Conservation (phyloP, 176 grass and related monocot genomes). For the Carex pumila region DNA sequence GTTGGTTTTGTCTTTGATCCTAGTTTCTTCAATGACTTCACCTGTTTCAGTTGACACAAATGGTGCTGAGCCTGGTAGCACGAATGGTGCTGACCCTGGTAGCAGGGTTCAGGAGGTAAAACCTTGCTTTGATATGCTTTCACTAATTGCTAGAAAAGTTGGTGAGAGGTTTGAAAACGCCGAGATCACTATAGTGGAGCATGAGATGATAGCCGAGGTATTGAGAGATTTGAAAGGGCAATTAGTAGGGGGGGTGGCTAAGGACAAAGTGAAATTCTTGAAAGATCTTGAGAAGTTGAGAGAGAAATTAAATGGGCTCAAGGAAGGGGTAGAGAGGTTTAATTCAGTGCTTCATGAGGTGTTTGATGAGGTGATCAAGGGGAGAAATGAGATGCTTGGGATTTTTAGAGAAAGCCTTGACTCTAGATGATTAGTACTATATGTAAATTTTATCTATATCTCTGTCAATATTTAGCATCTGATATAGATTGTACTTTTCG, state of each 20-base stretch:
- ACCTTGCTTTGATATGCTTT: slow-evolving; percentile 57
- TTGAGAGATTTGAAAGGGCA: slow-evolving; percentile 36
- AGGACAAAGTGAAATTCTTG: slow-evolving; percentile 23
- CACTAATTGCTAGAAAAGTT: slow-evolving; percentile 22
- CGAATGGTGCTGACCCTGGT: background rate
- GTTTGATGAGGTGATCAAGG: slow-evolving; percentile 81
- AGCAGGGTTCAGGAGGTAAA: slow-evolving; percentile 34
- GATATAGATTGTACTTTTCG: slow-evolving; percentile 21
- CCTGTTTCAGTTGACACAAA: slow-evolving; percentile 16
- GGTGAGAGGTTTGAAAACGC: slow-evolving; percentile 29
- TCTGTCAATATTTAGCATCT: slow-evolving; percentile 17
- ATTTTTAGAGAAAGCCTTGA: slow-evolving; percentile 61
- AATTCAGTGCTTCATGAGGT: slow-evolving; percentile 61
- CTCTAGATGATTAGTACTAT: background rate
- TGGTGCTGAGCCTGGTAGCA: background rate
- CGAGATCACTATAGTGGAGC: slow-evolving; percentile 31
- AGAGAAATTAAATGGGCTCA: slow-evolving; percentile 52
- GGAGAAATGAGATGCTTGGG: slow-evolving; percentile 90
- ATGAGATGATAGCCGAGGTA: slow-evolving; percentile 46
- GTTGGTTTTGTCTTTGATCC: slow-evolving; percentile 45
- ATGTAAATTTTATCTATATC: slow-evolving; percentile 24
- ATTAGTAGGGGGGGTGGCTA: background rate
- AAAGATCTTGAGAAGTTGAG: slow-evolving; percentile 44
- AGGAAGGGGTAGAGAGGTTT: slow-evolving; percentile 60
- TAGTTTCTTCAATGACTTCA: slow-evolving; percentile 49